phyloP scores from a whole-genome alignment of 169 alveolate genomes.

The Cryptosporidium canis region DNA sequence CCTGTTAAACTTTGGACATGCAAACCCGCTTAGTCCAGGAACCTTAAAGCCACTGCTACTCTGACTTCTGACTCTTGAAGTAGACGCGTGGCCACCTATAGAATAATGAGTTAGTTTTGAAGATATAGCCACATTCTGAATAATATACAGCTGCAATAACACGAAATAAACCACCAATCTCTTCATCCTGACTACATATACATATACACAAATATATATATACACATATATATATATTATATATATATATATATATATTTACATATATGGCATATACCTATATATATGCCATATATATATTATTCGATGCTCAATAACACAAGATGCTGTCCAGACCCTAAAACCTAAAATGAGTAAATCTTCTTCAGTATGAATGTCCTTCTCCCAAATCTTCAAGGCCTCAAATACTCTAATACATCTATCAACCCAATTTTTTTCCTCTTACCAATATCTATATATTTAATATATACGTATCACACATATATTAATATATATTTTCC shows the following conservation, averaged over 20 bases:
- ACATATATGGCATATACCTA: not conserved
- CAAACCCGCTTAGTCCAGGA: conserved; percentile 24
- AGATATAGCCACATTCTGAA: not conserved
- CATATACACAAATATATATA: not conserved
- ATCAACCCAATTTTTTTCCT: not conserved
- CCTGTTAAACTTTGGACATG: conserved; percentile 17
- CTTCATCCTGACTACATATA: not conserved
- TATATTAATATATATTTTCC: not conserved
- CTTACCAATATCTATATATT: no score
- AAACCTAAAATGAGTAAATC: not conserved
- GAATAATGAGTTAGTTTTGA: conserved; percentile 19
- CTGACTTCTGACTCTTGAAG: not conserved
- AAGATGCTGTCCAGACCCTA: not conserved
- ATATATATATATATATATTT: conserved; percentile 4
- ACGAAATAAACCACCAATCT: not conserved
- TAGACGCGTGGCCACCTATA: conserved; percentile 4
- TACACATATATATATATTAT: not conserved
- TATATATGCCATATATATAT: not conserved
- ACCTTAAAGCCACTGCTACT: not conserved
- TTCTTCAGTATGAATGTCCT: not conserved
- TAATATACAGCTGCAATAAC: not conserved
- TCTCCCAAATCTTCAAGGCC: not conserved
- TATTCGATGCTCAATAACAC: not conserved
- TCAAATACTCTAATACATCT: not conserved
- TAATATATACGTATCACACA: no score